Conservation (phyloP, 257 asterid genomes). For the Solanum corneliomulleri region DNA sequence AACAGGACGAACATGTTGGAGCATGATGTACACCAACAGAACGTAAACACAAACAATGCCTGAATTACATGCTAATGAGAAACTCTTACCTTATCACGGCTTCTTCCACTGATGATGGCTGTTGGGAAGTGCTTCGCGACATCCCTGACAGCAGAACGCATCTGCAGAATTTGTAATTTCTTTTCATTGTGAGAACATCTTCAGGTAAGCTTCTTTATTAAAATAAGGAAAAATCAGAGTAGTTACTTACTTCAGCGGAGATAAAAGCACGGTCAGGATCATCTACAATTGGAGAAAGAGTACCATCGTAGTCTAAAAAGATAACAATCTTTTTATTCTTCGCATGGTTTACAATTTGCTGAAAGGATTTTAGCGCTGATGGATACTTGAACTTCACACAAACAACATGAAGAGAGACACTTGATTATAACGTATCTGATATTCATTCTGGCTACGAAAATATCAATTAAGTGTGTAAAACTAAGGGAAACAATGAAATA, state of each 20-base stretch:
- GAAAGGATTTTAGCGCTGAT: constrained; percentile 2
- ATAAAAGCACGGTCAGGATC: constrained; percentile 16
- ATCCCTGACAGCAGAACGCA: constrained; percentile 8
- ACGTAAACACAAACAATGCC: neutral
- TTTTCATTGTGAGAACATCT: neutral
- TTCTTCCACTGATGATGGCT: constrained; percentile 16
- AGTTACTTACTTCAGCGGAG: constrained; percentile 7
- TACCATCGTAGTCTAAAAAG: constrained; percentile 15
- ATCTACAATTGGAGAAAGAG: constrained; percentile 14
- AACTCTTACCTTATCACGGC: constrained; percentile 11
- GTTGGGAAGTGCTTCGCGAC: constrained; percentile 11
- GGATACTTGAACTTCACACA: neutral
- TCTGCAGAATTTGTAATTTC: neutral
- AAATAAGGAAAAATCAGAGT: neutral
- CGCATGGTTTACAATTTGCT: neutral
- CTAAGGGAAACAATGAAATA: neutral
- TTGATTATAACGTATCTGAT: neutral
- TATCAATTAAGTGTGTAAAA: neutral
- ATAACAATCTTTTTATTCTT: constrained; percentile 3
- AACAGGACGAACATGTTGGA: neutral
- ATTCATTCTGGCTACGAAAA: neutral
- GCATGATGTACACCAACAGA: too few relatives aligned
- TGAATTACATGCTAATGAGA: neutral
- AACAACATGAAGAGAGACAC: neutral
- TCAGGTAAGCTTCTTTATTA: neutral